A percentile compares a stretch with the other conserved stretches of the same genome.
Evolutionary conservation across 768 basidiomycete species (phyloP).

Genomic region (Lentinula boryana): DNA sequence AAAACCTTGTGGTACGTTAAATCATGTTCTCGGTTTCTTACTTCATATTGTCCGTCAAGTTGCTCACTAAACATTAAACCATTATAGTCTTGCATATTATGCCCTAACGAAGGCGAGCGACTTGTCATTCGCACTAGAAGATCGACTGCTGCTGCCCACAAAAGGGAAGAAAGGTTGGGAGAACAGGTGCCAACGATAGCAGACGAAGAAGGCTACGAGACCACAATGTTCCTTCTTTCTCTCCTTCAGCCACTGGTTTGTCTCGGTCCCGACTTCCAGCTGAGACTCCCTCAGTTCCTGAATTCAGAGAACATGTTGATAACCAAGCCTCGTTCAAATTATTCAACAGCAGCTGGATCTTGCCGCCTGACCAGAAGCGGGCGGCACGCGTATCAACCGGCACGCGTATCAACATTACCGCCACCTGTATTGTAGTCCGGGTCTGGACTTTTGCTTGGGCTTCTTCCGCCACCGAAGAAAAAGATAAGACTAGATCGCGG

Average conservation of each 20-base stretch:
- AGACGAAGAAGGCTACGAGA: neutral
- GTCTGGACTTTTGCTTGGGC: slow-evolving; percentile 27
- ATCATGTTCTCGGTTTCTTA: neutral
- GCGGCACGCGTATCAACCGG: too few species aligned
- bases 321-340: slow-evolving; percentile 66
- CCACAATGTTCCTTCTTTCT: neutral
- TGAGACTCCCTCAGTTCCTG: slow-evolving; percentile 33
- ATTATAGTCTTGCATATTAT: slow-evolving; percentile 81
- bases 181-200: neutral
- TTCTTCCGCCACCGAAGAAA: slow-evolving; percentile 50
- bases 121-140: slow-evolving; percentile 9
- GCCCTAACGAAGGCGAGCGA: slow-evolving; percentile 76
- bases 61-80: neutral
- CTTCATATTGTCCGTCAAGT: neutral
- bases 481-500: slow-evolving; percentile 21
- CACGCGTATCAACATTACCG: neutral
- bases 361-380: slow-evolving; percentile 63
- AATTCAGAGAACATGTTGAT: slow-evolving; percentile 68
- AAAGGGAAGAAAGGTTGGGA: neutral
- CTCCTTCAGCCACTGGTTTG: neutral
- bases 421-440: slow-evolving; percentile 5
- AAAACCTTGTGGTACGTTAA: slow-evolving; percentile 81
- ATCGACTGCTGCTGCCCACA: neutral
- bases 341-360: slow-evolving; percentile 87
- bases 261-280: neutral